phyloP scores from a whole-genome alignment of 2,329 filamentous ascomycete genomes.

The Alternaria panax region DNA sequence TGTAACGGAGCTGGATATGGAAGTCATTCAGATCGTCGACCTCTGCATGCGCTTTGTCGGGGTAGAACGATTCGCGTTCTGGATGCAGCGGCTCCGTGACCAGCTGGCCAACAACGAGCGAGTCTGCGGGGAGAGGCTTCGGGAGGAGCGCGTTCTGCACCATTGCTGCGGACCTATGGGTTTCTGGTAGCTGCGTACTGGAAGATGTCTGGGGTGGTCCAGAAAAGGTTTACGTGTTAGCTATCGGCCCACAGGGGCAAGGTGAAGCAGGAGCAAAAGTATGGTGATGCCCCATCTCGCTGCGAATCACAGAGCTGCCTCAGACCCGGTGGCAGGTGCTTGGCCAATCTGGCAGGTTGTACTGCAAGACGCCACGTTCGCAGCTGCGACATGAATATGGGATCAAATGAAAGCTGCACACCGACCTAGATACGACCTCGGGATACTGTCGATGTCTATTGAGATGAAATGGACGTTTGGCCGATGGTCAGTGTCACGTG shows the following conservation, averaged over 20 bases:
- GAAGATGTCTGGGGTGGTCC: background rate
- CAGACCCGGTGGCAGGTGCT: constrained; percentile 25
- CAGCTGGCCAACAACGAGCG: constrained; percentile 47
- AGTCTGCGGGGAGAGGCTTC: constrained; percentile 45
- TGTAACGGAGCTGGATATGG: constrained; percentile 51
- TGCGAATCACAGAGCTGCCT: constrained; percentile 29
- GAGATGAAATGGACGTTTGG: constrained; percentile 7
- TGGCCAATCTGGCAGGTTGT: constrained; percentile 31
- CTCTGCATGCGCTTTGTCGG: constrained; percentile 39
- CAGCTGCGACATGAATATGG: constrained; percentile 30
- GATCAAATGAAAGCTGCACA: constrained; percentile 13
- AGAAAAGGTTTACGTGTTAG: constrained; percentile 1
- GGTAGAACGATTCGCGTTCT: constrained; percentile 48
- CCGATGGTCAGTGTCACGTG: constrained; percentile 22
- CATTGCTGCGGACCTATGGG: constrained; percentile 28
- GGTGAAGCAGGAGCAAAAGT: constrained; percentile 9
- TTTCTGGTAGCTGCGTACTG: background rate
- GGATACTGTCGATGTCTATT: background rate
- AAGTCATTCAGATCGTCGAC: constrained; percentile 51
- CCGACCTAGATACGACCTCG: constrained; percentile 10
- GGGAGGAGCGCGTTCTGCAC: constrained; percentile 48
- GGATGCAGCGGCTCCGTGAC: constrained; percentile 48
- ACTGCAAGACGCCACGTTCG: constrained; percentile 28
- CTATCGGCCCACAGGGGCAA: constrained; percentile 2
- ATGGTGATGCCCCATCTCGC: constrained; percentile 18